Percentiles rank a stretch among this genome's conserved stretches.
Evolutionary conservation across 176 grass and related monocot genomes (phyloP).

Genomic region (Poa pratensis): DNA sequence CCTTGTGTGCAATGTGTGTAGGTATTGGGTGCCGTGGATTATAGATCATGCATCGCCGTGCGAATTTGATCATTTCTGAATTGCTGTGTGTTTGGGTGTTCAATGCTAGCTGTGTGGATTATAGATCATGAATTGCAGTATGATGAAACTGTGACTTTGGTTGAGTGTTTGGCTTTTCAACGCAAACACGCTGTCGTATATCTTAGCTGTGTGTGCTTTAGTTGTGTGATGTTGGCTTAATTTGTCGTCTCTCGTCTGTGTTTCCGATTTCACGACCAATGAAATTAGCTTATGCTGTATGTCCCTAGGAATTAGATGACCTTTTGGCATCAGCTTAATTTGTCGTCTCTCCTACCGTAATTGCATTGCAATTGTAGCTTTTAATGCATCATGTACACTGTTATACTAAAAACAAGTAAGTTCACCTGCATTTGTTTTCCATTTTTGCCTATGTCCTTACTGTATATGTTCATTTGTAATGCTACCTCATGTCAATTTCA

Average conservation of each 20-base stretch:
- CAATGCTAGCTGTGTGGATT: not conserved
- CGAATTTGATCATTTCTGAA: not conserved
- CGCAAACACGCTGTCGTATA: not conserved
- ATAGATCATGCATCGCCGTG: not conserved
- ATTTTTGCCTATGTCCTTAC: not conserved
- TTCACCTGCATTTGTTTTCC: not conserved
- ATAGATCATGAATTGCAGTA: not conserved
- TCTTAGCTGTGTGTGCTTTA: not conserved
- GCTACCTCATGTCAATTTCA: slow-evolving; percentile 34
- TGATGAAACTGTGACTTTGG: not conserved
- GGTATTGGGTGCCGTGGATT: not conserved
- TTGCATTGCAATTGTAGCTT: not conserved
- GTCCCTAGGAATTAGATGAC: not conserved
- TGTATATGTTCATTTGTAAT: not conserved
- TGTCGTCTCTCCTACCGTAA: not conserved
- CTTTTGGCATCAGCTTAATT: not conserved
- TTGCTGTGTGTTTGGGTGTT: not conserved
- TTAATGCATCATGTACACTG: not conserved
- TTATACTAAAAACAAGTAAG: not conserved
- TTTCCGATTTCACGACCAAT: not conserved
- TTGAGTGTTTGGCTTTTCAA: not conserved
- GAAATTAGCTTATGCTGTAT: slow-evolving; percentile 14
- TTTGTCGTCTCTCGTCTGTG: not conserved
- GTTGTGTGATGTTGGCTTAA: not conserved
- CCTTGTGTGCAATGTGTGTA: not conserved